Conservation (phyloP, 2,329 filamentous ascomycete species). For the Aspergillus arachidicola region DNA sequence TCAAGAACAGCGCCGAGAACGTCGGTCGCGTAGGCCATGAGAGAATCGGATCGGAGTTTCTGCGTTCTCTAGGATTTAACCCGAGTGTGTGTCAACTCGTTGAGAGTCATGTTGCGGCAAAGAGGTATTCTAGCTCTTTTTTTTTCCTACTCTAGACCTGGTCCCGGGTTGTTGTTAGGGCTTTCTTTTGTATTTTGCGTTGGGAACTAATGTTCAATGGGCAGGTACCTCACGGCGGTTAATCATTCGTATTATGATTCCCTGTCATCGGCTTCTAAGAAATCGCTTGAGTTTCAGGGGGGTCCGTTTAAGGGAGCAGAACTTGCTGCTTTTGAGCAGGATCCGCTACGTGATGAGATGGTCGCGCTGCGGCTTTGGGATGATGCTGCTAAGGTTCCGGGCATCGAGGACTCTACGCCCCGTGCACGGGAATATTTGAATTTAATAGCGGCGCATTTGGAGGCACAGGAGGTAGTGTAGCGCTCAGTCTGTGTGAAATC, state of each 20-base stretch:
- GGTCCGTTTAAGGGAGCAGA: slow-evolving; percentile 37
- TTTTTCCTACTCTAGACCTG: background rate
- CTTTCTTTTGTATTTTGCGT: too few relatives aligned
- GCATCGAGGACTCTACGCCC: slow-evolving; percentile 28
- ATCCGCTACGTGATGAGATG: slow-evolving; percentile 40
- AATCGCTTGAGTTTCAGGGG: slow-evolving; percentile 42
- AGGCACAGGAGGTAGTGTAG: background rate
- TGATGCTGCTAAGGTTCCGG: slow-evolving; percentile 40
- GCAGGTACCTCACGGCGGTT: slow-evolving; percentile 41
- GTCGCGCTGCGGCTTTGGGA: slow-evolving; percentile 42
- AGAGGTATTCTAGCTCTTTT: slow-evolving; percentile 24
- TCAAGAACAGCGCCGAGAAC: slow-evolving; percentile 29
- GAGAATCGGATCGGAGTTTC: slow-evolving; percentile 40
- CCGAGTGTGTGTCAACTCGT: slow-evolving; percentile 41
- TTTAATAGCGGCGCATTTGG: slow-evolving; percentile 31
- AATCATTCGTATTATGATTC: slow-evolving; percentile 36
- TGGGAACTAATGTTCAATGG: background rate
- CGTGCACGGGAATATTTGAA: slow-evolving; percentile 28
- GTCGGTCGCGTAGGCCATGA: slow-evolving; percentile 44
- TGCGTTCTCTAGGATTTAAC: slow-evolving; percentile 38
- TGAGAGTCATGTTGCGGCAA: slow-evolving; percentile 44
- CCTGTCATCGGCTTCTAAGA: slow-evolving; percentile 41
- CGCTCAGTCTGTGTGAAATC: background rate
- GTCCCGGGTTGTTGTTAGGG: too few relatives aligned
- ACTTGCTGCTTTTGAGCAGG: slow-evolving; percentile 30